Evolutionary conservation across 352 stramenopile genomes (phyloP).

Genomic region (Phytophthora nicotianae): DNA sequence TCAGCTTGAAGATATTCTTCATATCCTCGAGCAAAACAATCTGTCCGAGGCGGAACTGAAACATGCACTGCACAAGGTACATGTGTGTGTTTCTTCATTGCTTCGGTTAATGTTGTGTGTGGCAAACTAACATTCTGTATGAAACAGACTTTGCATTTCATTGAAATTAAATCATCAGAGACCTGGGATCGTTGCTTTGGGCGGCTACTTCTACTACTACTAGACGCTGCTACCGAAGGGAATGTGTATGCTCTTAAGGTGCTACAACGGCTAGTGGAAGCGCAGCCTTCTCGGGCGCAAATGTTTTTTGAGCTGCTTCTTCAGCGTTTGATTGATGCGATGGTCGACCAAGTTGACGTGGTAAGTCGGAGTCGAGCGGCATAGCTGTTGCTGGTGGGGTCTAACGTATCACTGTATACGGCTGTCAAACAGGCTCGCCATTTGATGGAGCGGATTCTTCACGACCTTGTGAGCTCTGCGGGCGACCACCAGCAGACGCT

Average conservation of each 20-base stretch:
- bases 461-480: conserved; percentile 38
- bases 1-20: conserved; percentile 52
- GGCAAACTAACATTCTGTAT: conserved; percentile 7
- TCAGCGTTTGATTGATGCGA: conserved; percentile 54
- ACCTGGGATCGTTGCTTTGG: conserved; percentile 53
- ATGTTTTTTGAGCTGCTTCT: conserved; percentile 69
- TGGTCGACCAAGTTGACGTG: conserved; percentile 47
- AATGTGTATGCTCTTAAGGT: conserved; percentile 62
- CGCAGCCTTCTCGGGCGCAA: conserved; percentile 45
- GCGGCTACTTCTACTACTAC: conserved; percentile 45
- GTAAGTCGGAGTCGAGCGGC: conserved; percentile 23
- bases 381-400: not conserved
- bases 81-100: not conserved
- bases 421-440: conserved; percentile 43
- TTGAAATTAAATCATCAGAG: conserved; percentile 29
- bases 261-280: conserved; percentile 49
- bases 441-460: conserved; percentile 57
- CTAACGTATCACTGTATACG: not conserved
- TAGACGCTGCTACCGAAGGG: conserved; percentile 53
- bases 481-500: conserved; percentile 44
- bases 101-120: not conserved
- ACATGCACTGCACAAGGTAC: conserved; percentile 57
- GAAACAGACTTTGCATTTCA: conserved; percentile 39
- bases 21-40: conserved; percentile 57
- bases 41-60: conserved; percentile 41